phyloP scores from a whole-genome alignment of 192 early-diverging fungal genomes.

The Linnemannia schmuckeri region DNA sequence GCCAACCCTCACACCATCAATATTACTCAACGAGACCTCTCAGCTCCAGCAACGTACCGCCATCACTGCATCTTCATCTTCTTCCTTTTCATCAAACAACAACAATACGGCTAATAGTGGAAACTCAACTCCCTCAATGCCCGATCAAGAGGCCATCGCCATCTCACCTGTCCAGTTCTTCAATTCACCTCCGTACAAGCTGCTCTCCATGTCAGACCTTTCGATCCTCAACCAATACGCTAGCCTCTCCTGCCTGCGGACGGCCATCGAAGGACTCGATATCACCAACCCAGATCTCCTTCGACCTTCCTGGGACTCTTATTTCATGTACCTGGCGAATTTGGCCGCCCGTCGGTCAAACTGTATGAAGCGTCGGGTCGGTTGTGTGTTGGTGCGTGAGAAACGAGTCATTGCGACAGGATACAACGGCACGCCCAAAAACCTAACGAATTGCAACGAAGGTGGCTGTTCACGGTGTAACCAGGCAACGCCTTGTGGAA shows the following conservation, averaged over 20 bases:
- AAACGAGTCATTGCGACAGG: slow-evolving; percentile 94
- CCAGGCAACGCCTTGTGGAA: slow-evolving; percentile 81
- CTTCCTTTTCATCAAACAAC: neutral
- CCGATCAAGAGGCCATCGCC: neutral
- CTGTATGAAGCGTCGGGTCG: slow-evolving; percentile 99
- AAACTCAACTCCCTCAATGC: neutral
- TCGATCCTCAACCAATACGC: slow-evolving; percentile 72
- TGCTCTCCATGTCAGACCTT: slow-evolving; percentile 69
- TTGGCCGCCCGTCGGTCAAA: slow-evolving; percentile 92
- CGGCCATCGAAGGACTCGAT: slow-evolving; percentile 63
- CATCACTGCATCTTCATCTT: neutral
- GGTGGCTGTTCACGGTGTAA: slow-evolving; percentile 97
- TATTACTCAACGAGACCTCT: neutral
- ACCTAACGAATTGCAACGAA: slow-evolving; percentile 93
- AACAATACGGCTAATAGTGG: neutral
- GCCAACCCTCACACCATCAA: neutral
- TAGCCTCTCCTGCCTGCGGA: slow-evolving; percentile 51
- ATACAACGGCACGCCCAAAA: slow-evolving; percentile 98
- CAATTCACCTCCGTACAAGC: slow-evolving; percentile 40
- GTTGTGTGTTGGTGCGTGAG: slow-evolving; percentile 92
- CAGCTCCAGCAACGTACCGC: neutral
- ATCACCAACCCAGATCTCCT: slow-evolving; percentile 81
- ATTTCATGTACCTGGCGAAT: slow-evolving; percentile 96
- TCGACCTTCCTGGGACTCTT: slow-evolving; percentile 96
- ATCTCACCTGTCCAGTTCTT: neutral